These are phyloP conservation scores for Fallopia convolvulus DNA, from an alignment of 148 eudicot species.

Conservation along the genomic window DNA sequence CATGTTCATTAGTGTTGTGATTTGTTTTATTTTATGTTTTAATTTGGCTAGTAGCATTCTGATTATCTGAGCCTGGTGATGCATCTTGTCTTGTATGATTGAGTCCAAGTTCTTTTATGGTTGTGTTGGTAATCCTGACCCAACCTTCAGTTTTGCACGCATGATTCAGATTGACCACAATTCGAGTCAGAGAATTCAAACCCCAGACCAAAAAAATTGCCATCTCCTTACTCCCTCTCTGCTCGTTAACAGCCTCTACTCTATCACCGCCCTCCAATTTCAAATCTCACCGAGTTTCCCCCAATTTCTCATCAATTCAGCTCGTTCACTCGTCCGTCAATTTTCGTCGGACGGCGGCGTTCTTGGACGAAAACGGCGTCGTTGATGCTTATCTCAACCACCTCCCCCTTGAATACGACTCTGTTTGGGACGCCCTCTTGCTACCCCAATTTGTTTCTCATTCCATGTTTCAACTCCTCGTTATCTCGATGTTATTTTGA, in stretches of 20 bases:
- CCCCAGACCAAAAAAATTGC: not conserved
- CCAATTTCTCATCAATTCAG: slow-evolving; percentile 14
- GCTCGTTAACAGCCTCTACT: not conserved
- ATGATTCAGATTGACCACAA: not conserved
- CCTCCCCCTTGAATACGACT: slow-evolving; percentile 89
- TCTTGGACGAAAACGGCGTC: slow-evolving; percentile 56
- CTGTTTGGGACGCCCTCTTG: slow-evolving; percentile 99
- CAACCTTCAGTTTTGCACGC: not conserved
- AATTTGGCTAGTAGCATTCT: not conserved
- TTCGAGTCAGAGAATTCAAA: not conserved
- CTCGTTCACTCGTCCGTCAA: slow-evolving; percentile 6
- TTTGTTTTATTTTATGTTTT: not conserved
- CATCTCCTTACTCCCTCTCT: slow-evolving; percentile 6
- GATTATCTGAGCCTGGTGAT: not conserved
- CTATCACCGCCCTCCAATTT: not conserved
- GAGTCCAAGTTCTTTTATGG: not conserved
- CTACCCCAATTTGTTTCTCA: slow-evolving; percentile 20
- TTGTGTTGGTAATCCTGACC: not conserved
- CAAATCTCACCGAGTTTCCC: slow-evolving; percentile 21
- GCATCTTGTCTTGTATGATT: not conserved
- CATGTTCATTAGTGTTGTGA: not conserved
- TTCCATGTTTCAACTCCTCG: not conserved
- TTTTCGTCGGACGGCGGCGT: slow-evolving; percentile 17
- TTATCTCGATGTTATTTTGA: not conserved
- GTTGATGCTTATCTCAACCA: slow-evolving; percentile 67